phyloP scores from a whole-genome alignment of 192 early-diverging fungal genomes.

The Dissophora ornata region DNA sequence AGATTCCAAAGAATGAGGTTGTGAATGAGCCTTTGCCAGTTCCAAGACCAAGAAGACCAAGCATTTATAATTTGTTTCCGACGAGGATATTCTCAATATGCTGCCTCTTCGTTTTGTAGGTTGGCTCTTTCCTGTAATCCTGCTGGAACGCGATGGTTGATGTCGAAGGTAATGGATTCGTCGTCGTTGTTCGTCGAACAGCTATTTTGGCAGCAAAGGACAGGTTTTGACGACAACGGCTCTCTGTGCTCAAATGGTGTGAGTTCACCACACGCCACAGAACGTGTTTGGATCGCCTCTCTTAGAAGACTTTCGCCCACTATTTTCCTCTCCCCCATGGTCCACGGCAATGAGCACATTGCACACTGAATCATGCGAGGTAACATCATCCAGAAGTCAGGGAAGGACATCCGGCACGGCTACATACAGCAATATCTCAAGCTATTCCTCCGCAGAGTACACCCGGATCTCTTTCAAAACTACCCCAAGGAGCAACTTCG shows the following conservation, averaged over 20 bases:
- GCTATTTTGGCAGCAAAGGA: conserved; percentile 12
- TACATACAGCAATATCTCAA: conserved; percentile 44
- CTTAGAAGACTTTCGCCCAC: no score
- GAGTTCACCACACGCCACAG: not conserved
- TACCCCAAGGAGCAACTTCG: conserved; percentile 48
- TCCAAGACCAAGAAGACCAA: conserved; percentile 51
- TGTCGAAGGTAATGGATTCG: not conserved
- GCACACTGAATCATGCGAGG: conserved; percentile 6
- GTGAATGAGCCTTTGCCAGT: conserved; percentile 30
- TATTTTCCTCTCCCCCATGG: no score
- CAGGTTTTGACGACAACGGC: no score
- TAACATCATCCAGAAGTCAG: conserved; percentile 13
- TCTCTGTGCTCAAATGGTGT: no score
- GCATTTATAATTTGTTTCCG: no score
- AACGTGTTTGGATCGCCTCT: no score
- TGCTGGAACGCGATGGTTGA: no score
- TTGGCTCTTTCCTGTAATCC: no score
- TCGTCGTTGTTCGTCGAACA: no score
- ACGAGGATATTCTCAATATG: no score
- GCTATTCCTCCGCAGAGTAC: conserved; percentile 35
- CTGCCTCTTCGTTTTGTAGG: not conserved
- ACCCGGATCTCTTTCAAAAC: conserved; percentile 46
- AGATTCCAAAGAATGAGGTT: conserved; percentile 42
- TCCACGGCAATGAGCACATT: no score
- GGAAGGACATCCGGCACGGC: conserved; percentile 6